Percentiles rank a stretch among this genome's conserved stretches.
Conservation (phyloP, 805 yeast species). For the Candida broadrunensis region DNA sequence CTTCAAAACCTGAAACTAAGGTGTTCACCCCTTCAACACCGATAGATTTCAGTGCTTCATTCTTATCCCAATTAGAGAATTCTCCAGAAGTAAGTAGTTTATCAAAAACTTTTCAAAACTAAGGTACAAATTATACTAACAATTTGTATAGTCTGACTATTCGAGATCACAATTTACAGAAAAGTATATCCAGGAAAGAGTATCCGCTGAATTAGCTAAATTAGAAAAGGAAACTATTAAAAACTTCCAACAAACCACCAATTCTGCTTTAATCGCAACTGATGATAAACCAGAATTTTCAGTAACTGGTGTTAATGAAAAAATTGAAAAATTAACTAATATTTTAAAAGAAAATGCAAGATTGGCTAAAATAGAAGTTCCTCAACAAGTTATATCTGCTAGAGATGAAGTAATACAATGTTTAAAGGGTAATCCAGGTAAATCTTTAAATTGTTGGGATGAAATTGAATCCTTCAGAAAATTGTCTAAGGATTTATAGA, state of each 20-base stretch:
- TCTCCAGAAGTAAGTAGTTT: slow-evolving; percentile 47
- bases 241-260: slow-evolving; percentile 50
- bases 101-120: too few species aligned
- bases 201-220: slow-evolving; percentile 52
- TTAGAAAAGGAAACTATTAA: slow-evolving; percentile 52
- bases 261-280: slow-evolving; percentile 35
- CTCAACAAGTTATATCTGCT: slow-evolving; percentile 41
- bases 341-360: slow-evolving; percentile 32
- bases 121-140: slow-evolving; percentile 10
- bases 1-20: slow-evolving; percentile 64
- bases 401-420: slow-evolving; percentile 56
- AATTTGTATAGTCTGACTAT: slow-evolving; percentile 47
- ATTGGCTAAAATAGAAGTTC: slow-evolving; percentile 27
- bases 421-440: slow-evolving; percentile 58
- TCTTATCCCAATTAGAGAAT: slow-evolving; percentile 59
- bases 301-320: slow-evolving; percentile 36
- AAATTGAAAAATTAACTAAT: slow-evolving; percentile 33
- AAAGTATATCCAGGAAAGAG: slow-evolving; percentile 63
- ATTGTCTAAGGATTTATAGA: slow-evolving; percentile 48
- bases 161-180: slow-evolving; percentile 69
- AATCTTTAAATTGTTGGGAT: slow-evolving; percentile 78
- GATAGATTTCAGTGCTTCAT: slow-evolving; percentile 62
- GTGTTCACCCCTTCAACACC: slow-evolving; percentile 67
- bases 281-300: slow-evolving; percentile 27
- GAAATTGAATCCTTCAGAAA: slow-evolving; percentile 69